Evolutionary conservation across 2,329 filamentous ascomycete genomes (phyloP), one percentile per base, ranked within the genome.

Genomic region (Colletotrichum sp.): DNA sequence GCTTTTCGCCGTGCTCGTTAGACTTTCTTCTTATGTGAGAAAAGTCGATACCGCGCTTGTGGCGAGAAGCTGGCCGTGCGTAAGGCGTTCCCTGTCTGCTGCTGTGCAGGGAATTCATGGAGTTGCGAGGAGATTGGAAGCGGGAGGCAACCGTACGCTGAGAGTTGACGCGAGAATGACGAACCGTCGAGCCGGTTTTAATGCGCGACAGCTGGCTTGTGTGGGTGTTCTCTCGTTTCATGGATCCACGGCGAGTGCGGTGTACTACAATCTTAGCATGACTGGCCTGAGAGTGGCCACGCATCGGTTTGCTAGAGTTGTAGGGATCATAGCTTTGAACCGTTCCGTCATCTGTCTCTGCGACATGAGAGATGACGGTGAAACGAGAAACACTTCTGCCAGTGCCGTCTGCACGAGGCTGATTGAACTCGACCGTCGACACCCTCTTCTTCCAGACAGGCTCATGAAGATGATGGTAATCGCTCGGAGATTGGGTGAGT

Each of bases 401-500:
- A 78, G 90, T 87, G 5, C 89, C 88, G 71, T 86, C 87, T 36
- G 80, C 82, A 32, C 83, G 86, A 68, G 84, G 82, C 68, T 89
- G 86, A 3, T 86, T 86, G 80, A 94, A 94, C 77, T 93, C 87
- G 77, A 91, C 89, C 1, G 92, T 93, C 1, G 92, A 92, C 65
- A 92, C 88, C 62, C 91, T 89, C 80, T 90, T 92, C 77, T 89
- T 90, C 87, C 91, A 91, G 32, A 87, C 85, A 1, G 87, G 84
- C 13, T 92, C 91, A 72, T 89, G 89, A 49, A 95, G 90, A 81
- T 98, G 95, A 81, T 98, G 96, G 80, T 98, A 97, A 81, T 99
- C 96, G 84, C 96, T 98, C 72, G 94, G 91, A 1, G 96, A 98
- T 82, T 97, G 94, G n/a, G 92, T 92, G 71, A 98, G 87, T 26